These are phyloP conservation scores for Apiosordaria backusii DNA, from an alignment of 495 filamentous ascomycete genomes.

Conservation along the genomic window DNA sequence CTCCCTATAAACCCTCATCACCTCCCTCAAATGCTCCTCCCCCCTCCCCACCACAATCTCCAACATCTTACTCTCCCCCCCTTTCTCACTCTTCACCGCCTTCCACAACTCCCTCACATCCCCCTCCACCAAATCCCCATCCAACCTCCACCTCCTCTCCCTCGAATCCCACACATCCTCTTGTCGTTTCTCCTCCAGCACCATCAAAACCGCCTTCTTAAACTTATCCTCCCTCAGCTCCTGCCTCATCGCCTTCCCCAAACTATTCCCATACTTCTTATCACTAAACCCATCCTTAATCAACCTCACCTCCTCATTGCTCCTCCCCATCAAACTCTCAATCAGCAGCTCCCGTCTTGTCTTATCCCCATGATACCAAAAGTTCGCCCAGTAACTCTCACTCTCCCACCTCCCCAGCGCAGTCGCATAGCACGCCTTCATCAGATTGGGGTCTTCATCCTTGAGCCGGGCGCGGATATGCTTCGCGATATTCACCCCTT, in stretches of 20 bases:
- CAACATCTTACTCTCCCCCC: slow-evolving; percentile 90
- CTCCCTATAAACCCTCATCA: slow-evolving; percentile 68
- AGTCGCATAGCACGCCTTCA: slow-evolving; percentile 85
- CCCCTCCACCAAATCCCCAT: slow-evolving; percentile 55
- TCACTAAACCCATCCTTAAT: slow-evolving; percentile 94
- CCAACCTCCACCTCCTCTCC: slow-evolving; percentile 37
- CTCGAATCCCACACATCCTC: slow-evolving; percentile 60
- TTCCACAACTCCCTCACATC: slow-evolving; percentile 71
- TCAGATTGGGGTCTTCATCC: slow-evolving; percentile 60
- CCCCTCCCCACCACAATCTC: slow-evolving; percentile 73
- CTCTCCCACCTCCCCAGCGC: slow-evolving; percentile 89
- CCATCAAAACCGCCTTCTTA: slow-evolving; percentile 80
- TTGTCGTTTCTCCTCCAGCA: slow-evolving; percentile 76
- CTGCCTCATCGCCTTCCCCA: slow-evolving; percentile 81
- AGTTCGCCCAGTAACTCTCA: slow-evolving; percentile 97
- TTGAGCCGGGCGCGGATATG: slow-evolving; percentile 84
- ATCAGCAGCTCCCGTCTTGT: slow-evolving; percentile 84
- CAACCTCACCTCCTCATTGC: slow-evolving; percentile 77
- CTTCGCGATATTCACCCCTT: slow-evolving; percentile 92
- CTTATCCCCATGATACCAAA: slow-evolving; percentile 91
- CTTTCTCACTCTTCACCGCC: slow-evolving; percentile 67
- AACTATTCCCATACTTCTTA: slow-evolving; percentile 80
- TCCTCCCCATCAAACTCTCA: slow-evolving; percentile 84
- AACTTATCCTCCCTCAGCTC: slow-evolving; percentile 95
- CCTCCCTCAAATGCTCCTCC: slow-evolving; percentile 77